These are phyloP conservation scores for Pseudozyma sp. DNA, from an alignment of 1,284 basidiomycete genomes.

Conservation along the genomic window DNA sequence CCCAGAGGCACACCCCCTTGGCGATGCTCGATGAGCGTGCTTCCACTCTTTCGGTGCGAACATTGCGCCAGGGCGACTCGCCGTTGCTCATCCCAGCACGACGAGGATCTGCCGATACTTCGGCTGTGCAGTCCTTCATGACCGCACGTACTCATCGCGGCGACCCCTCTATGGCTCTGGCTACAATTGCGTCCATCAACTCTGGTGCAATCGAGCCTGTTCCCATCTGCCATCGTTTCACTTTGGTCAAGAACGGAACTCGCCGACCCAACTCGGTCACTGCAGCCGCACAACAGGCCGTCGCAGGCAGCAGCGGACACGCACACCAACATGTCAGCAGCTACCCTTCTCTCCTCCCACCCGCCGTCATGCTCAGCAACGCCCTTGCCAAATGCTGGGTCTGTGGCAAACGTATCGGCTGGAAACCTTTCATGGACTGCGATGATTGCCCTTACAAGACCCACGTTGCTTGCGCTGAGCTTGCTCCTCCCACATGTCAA, in stretches of 20 bases:
- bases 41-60: slow-evolving; percentile 48
- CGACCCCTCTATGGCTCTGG: slow-evolving; percentile 56
- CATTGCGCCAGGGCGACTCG: slow-evolving; percentile 39
- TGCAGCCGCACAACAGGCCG: slow-evolving; percentile 38
- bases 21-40: slow-evolving; percentile 43
- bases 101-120: slow-evolving; percentile 35
- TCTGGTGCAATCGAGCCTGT: slow-evolving; percentile 32
- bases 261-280: slow-evolving; percentile 45
- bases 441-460: slow-evolving; percentile 66
- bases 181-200: slow-evolving; percentile 55
- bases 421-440: slow-evolving; percentile 65
- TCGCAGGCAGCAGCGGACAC: slow-evolving; percentile 18
- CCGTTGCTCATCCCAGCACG: slow-evolving; percentile 42
- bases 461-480: slow-evolving; percentile 61
- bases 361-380: slow-evolving; percentile 62
- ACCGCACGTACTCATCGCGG: slow-evolving; percentile 51
- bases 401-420: slow-evolving; percentile 61
- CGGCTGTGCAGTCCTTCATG: slow-evolving; percentile 52
- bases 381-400: slow-evolving; percentile 64
- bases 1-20: slow-evolving; percentile 41
- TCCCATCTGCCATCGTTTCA: slow-evolving; percentile 61
- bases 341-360: slow-evolving; percentile 54
- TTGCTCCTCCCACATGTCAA: slow-evolving; percentile 61
- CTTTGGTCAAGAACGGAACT: slow-evolving; percentile 63
- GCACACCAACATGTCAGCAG: slow-evolving; percentile 20